phyloP scores from a whole-genome alignment of 1,284 basidiomycete genomes.

The Sanghuangporus baumii region DNA sequence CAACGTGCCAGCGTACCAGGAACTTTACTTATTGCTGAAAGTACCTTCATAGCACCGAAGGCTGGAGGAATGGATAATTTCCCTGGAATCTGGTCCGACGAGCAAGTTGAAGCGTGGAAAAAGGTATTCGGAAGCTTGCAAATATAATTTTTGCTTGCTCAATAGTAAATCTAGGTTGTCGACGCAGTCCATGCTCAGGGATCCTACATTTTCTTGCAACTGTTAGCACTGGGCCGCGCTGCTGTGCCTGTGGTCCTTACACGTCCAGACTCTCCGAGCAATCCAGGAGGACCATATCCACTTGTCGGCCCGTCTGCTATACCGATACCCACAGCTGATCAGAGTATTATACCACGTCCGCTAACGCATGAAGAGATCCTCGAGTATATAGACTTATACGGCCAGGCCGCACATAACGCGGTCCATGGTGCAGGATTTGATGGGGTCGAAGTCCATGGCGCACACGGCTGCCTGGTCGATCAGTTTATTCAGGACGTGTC shows the following conservation, averaged over 20 bases:
- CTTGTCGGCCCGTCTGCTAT: constrained; percentile 37
- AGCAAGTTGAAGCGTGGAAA: constrained; percentile 29
- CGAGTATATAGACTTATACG: constrained; percentile 25
- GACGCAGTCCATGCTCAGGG: constrained; percentile 39
- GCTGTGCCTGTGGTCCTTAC: constrained; percentile 29
- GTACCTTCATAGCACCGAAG: constrained; percentile 24
- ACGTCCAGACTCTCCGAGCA: constrained; percentile 13
- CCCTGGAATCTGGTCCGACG: constrained; percentile 24
- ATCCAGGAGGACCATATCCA: constrained; percentile 24
- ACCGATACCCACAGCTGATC: constrained; percentile 28
- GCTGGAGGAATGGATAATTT: constrained; percentile 21
- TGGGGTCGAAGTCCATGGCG: constrained; percentile 24
- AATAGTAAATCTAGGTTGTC: constrained; percentile 21
- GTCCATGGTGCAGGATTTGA: constrained; percentile 31
- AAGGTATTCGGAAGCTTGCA: constrained; percentile 6
- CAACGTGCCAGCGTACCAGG: constrained; percentile 26
- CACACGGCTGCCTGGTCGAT: constrained; percentile 21
- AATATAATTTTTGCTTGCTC: constrained; percentile 15
- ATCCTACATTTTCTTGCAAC: constrained; percentile 40
- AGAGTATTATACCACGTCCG: constrained; percentile 21
- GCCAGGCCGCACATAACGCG: constrained; percentile 27
- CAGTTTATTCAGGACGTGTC: constrained; percentile 19
- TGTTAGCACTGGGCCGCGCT: constrained; percentile 44
- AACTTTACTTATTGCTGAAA: constrained; percentile 29
- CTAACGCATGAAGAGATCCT: constrained; percentile 37